Evolutionary conservation across 169 alveolate species (phyloP), one percentile per base, ranked within the genome.

Genomic region (Plasmodium berghei): DNA sequence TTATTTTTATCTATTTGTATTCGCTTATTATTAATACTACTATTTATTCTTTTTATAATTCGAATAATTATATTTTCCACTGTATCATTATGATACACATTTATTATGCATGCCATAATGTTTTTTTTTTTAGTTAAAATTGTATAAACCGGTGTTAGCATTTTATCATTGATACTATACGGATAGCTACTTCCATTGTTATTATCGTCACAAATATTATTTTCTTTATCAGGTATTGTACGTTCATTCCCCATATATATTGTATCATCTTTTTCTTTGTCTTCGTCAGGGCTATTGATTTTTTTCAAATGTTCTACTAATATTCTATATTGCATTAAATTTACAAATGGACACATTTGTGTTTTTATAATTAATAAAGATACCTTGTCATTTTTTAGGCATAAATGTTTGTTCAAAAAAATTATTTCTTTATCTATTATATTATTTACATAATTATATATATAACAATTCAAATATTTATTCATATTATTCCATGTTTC

Each of bases 51-150:
- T 77, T 64, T 77, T 63, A 77, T 48, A 26, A 77, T 77, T 3
- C 89, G 48, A 9, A 63, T 77, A 42, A 77, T 28, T 64, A 77
- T 77, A 55, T 45, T 63, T 77, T 77, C 89, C 42, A 77, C 77
- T n/a, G 48, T 77, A 26, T 77, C 89, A 6, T 77, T 54, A 26
- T 74, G 34, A 58, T 77, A 58, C 0, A 63, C 80, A 56, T 64
- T 62, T 8, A 75, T 67, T 34, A 75, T 75, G 46, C 89, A 75
- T 2, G 77, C 63, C 5, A 34, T 45, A 4, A 75, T 48, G n/a
- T 75, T 10, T 20, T 70, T 75, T 24, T 45, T 18, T 40, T 46
- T 75, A 14, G 42, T 26, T 9, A 75, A 70, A 2, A 49, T 48
- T 6, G 16, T 48, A 45, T 63, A 75, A 0, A 54, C 24, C 8